Percentiles rank a stretch among this genome's conserved stretches.
These are phyloP conservation scores for Magnusiomyces tetraspermus DNA, from an alignment of 1,139 yeast species.

Conservation along the genomic window DNA sequence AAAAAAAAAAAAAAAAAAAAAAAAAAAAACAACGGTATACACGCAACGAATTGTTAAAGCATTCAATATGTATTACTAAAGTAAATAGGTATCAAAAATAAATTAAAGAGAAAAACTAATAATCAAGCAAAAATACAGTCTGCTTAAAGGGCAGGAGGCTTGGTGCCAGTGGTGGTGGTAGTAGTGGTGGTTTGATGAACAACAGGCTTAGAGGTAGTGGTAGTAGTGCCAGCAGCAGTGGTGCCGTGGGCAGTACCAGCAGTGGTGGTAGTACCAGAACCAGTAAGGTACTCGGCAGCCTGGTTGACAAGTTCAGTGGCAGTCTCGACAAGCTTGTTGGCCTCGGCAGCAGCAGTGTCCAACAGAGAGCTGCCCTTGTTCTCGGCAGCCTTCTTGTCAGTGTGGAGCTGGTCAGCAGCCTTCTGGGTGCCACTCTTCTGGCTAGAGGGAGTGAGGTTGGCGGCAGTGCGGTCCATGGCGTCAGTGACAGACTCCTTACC, in stretches of 20 bases:
- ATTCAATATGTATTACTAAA: no score
- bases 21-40: no score
- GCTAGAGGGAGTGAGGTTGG: slow-evolving; percentile 47
- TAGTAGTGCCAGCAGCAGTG: background rate
- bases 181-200: background rate
- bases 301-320: slow-evolving; percentile 14
- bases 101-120: no score
- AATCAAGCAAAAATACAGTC: no score
- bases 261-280: slow-evolving; percentile 2
- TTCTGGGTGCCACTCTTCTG: slow-evolving; percentile 63
- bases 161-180: background rate
- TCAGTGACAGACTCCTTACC: slow-evolving; percentile 66
- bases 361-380: background rate
- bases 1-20: no score
- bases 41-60: no score
- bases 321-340: slow-evolving; percentile 13
- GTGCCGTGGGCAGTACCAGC: background rate
- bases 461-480: slow-evolving; percentile 54
- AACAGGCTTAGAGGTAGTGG: background rate
- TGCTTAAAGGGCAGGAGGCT: no score
- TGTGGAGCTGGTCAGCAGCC: slow-evolving; percentile 42
- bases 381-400: slow-evolving; percentile 5
- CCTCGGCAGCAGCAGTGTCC: slow-evolving; percentile 13
- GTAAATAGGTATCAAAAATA: no score
- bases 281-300: slow-evolving; percentile 14